Base-by-base conservation (phyloP, 2,329 filamentous ascomycete genomes). In the Talaromyces sp. region DNA sequence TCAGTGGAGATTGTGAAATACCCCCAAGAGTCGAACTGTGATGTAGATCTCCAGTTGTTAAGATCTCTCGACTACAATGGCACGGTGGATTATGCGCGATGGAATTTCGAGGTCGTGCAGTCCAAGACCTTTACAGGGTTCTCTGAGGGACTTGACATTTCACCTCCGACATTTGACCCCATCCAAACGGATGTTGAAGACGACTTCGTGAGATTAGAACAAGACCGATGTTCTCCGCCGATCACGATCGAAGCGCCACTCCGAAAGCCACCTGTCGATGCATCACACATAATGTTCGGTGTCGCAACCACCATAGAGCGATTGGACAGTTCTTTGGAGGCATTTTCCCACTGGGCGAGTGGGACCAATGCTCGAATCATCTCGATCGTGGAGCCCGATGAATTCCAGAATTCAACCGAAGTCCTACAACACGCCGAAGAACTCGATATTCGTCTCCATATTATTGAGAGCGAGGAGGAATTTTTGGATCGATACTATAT, bases 401-500 rank as follows among this genome's bases (percentile, higher is more conserved):
- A 57, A 8, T 57, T 54, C 5, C 58, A 59, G 2, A 69, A 54
- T 24, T 47, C 51, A n/a, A 32, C 45, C 14, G 47, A 50, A 37
- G 54, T 61, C 2, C 50, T 63, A 7, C 48, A 57, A 20, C 65
- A 72, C 41, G 55, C 62, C 44, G 36, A 55, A 47, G 22, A 64
- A 63, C 37, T 67, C 56, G 47, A 55, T 9, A 73, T 77, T n/a
- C 77, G 78, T 36, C 77, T 70, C 29, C 57, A 62, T 10, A 61
- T 65, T 16, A 47, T 57, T n/a, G 49, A 61, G 30, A 54, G 51
- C 5, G 56, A 56, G 13, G 61, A 62, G 2, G 55, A 61, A 20
- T 60, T 55, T n/a, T 43, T 64, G 29, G 62, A 83, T 58, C 79
- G 80, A 49, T 81, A 83, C 62, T 83, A 84, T 63, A 72, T 77